Base-by-base conservation (phyloP, 352 stramenopile genomes). In the Paralagenidium karlingii region DNA sequence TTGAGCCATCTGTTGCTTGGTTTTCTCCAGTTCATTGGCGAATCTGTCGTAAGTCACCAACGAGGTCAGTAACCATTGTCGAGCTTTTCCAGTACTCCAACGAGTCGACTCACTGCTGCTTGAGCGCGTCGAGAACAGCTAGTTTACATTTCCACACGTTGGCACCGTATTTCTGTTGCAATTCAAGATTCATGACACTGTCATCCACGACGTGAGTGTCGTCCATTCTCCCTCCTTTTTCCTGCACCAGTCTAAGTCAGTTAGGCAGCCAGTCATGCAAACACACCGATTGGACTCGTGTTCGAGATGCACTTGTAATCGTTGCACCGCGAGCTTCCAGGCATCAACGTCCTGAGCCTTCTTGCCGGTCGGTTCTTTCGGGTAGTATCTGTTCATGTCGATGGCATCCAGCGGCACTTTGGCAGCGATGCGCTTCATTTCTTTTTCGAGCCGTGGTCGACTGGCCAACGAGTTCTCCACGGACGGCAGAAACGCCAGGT, bases 101-200 rank as follows among this genome's bases (percentile, higher is more conserved):
- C 28, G 16, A 33, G 13, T 33, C 16, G 28, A 33, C 16, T 7
- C 19, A 80, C 46, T 80, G 65, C 19, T 66, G 52, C 28, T 78
- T 75, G 34, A 86, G 32, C 10, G 70, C 71, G 36, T 82, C 68
- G 24, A 89, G 32, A n/a, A 86, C 46, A 5, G 66, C 60, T 0
- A 68, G 61, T 1, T 68, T 62, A 10, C 69, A 53, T 44, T 89
- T 84, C 46, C 56, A 71, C 29, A 80, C 42, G 38, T 82, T 82
- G 9, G 69, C 57, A 7, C 69, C 71, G 41, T 86, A 89, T 19
- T 57, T 56, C 30, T 89, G 74, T 43, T 82, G 60, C 24, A 89
- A 58, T 48, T 89, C 75, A 24, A 89, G 45, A 54, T 80, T 86
- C 27, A 68, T 48, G 10, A 85, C 65, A n/a, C 65, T 73, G 41